Base-by-base conservation (phyloP, 2,329 filamentous ascomycete genomes). In the Colletotrichum phormii region DNA sequence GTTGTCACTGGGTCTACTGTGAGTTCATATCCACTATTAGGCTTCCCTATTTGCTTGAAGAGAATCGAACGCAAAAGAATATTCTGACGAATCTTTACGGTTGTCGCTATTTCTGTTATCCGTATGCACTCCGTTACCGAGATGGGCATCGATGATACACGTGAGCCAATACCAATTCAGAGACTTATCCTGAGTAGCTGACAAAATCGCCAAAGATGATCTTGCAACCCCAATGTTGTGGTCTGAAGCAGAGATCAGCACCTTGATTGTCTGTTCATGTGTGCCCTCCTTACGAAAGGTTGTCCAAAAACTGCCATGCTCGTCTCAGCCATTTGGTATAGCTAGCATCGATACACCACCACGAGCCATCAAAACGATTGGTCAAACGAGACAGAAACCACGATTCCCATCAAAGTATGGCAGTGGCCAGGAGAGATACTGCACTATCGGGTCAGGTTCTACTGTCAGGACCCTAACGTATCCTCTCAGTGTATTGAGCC, bases 181-280 rank as follows among this genome's bases (percentile, higher is more conserved):
- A 2, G 8, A 22, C 11, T 8, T 3, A 11, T 11, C 9, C 1
- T 3, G 8, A 9, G 13, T 29, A 8, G 9, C 22, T 64, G 6
- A 58, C 9, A 26, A 11, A 22, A 49, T 18, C 6, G 12, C 6
- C n/a, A 15, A 24, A 80, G 79, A 77, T 37, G 68, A 78, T n/a
- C 75, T 79, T 13, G 65, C 71, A 2, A 70, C 78, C 4, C 77
- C 79, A 2, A 75, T 79, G 22, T 76, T 81, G 31, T 81, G 77
- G 79, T 78, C 79, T 3, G 74, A 78, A 73, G 76, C 77, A 6
- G 77, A 82, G 63, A 65, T 80, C 4, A 77, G 76, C 61, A 71
- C 77, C 7, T 75, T 82, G 2, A 74, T 82, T 1, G 71, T 80
- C 8, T 81, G 78, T 71, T 80, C 79, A 2, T 80, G 77, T 37